Evolutionary conservation across 345 rosid species (phyloP).

Genomic region (Dimocarpus longan): DNA sequence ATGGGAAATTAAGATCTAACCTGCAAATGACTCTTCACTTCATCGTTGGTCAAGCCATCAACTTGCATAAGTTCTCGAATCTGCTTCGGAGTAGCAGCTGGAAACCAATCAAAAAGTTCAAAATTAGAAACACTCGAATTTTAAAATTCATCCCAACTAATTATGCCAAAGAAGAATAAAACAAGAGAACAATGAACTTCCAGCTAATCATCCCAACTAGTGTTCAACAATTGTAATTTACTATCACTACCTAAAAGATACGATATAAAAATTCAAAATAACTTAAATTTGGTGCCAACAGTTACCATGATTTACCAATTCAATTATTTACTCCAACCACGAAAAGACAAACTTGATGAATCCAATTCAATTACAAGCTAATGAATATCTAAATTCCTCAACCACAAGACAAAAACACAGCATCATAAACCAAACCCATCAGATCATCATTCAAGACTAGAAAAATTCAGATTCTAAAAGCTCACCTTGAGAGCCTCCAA

Average conservation of each 20-base stretch:
- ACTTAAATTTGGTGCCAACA: background rate
- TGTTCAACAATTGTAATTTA: conserved; percentile 2
- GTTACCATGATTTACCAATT: background rate
- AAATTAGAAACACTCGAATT: conserved; percentile 7
- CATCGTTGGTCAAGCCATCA: conserved; percentile 93
- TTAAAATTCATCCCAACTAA: background rate
- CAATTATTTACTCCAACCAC: background rate
- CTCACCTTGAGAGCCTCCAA: conserved; percentile 91
- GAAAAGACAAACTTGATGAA: background rate
- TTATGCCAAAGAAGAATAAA: background rate
- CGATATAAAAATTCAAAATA: background rate
- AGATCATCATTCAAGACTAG: conserved; percentile 1
- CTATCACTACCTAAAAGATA: background rate
- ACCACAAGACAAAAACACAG: conserved; percentile 3
- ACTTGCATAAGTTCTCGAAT: conserved; percentile 95
- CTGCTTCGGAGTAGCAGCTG: conserved; percentile 98
- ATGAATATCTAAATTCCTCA: background rate
- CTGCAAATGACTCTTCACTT: conserved; percentile 98
- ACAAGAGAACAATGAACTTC: background rate
- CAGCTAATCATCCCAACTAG: background rate
- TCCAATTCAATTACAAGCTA: background rate
- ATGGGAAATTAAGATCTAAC: conserved; percentile 36
- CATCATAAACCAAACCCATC: background rate
- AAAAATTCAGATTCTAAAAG: background rate
- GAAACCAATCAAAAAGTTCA: conserved; percentile 18